Base-by-base conservation (phyloP, 257 asterid species). In the Nicotiana tomentosiformis region DNA sequence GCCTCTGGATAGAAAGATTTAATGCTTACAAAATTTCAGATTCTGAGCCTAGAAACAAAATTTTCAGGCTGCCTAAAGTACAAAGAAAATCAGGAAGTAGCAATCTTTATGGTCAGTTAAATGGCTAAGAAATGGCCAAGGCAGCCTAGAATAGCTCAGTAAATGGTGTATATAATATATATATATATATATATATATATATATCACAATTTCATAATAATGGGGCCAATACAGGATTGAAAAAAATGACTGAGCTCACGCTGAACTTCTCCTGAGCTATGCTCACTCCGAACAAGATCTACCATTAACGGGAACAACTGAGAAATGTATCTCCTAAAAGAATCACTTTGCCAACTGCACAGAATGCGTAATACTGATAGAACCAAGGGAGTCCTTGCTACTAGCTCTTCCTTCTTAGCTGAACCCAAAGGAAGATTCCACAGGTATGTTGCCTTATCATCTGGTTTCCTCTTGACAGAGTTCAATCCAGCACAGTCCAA, bases 201-300 rank as follows among this genome's bases (percentile, higher is more conserved):
- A 65, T 57, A 68, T 84, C 87, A 88, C 57, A 67, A 83, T 51
- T 86, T 87, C 87, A 92, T 85, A 70, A 95, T 49, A 83, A 93
- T 78, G 66, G 98, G 96, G 81, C 97, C 98, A 80, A 95, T 91
- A 89, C 92, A 87, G 16, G 92, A 90, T 58, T 85, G 90, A 86
- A 95, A 93, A 76, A 95, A 87, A 89, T 83, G 86, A 91, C 97
- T 89, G 9, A 95, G 90, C 33, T 88, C 90, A 58, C 85, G 89
- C 90, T 95, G 99, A 85, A 95, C 93, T 84, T 95, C 99, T 70
- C 83, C 82, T 60, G 99, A 92, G 82, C 93, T 90, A 81, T 95
- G 99, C 91, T 95, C 99, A 77, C 99, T 93, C 83, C 98, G 93
- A 68, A 95, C 95, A 77, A 95, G 97, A 88, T 92, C 95, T 78